Base-by-base conservation (phyloP, 495 filamentous ascomycete species). In the Tetracladium setigerum region DNA sequence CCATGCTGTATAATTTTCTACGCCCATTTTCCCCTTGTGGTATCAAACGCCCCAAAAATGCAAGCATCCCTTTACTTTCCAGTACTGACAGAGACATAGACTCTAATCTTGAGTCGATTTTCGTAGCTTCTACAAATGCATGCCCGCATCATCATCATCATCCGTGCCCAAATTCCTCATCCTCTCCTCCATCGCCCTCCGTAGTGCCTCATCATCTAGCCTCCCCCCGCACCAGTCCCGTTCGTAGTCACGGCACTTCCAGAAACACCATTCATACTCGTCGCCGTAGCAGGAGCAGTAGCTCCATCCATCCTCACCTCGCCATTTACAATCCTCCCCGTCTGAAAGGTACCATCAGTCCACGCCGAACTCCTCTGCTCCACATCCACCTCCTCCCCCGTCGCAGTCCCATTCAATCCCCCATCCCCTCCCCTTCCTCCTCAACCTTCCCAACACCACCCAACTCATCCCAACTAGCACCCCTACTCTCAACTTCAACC, bases 401-500 rank as follows among this genome's bases (percentile, higher is more conserved):
- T 36, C 13, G 62, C 50, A 39, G 59, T 64, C 43, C 66, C 65
- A 52, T 64, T 58, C 19, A 53, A 54, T 18, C 45, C 49, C 60
- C 48, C 38, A 41, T 56, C 58, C 54, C 59, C 33, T 56, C 41
- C 11, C 63, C 48, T 45, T 60, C 61, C 45, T 64, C 62, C 48
- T 61, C 54, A 12, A 52, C 49, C 18, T 43, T 50, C 18, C 44
- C 54, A 30, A 37, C 12, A 7, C 12, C 48, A 27, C 30, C 53
- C 47, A 57, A 55, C 57, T 85, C 82, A 43, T 72, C 63, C 88
- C 86, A 94, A 52, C 59, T 68, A 62, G 81, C 65, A 2, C 89
- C 89, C 16, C 89, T 73, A 24, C 65, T 54, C 68, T 95, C 87
- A 2, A 92, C 79, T 71, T 95, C 89, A 46, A 48, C 61, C 60